A percentile compares a stretch with the other conserved stretches of the same genome.
Evolutionary conservation across 306 rosid species (phyloP).

Genomic region (Arachis stenosperma): DNA sequence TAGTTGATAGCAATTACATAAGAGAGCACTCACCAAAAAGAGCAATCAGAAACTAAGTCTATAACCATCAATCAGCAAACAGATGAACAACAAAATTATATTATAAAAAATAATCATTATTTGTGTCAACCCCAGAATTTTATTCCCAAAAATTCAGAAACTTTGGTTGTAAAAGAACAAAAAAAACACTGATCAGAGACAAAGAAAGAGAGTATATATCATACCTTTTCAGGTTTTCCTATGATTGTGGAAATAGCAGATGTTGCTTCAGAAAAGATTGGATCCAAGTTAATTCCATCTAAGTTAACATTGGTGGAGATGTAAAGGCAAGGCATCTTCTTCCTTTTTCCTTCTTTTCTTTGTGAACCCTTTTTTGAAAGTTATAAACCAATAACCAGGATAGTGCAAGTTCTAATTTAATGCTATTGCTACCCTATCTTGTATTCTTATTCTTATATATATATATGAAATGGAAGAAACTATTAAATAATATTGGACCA

Average conservation of each 20-base stretch:
- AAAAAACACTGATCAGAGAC: neutral
- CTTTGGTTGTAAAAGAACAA: neutral
- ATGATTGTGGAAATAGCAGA: slow-evolving; percentile 64
- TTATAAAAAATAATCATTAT: neutral
- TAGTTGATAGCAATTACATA: neutral
- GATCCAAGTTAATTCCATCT: slow-evolving; percentile 65
- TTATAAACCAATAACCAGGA: too few relatives aligned
- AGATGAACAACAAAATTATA: neutral
- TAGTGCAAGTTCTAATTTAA: neutral
- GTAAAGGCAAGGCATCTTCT: slow-evolving; percentile 80
- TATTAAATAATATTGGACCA: too few relatives aligned
- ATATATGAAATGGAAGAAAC: too few relatives aligned
- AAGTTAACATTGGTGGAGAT: slow-evolving; percentile 73
- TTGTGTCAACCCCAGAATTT: neutral
- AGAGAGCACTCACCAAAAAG: neutral
- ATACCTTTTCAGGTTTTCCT: slow-evolving; percentile 70
- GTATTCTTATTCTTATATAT: too few relatives aligned
- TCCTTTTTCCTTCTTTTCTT: neutral
- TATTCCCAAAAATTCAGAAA: neutral
- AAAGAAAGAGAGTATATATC: neutral
- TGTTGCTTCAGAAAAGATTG: slow-evolving; percentile 69
- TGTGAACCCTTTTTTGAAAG: neutral
- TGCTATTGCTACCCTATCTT: neutral
- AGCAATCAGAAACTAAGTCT: too few relatives aligned
- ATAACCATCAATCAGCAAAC: neutral